Evolutionary conservation across 2,329 filamentous ascomycete genomes (phyloP).

Genomic region (Alternaria angustiovoidea): DNA sequence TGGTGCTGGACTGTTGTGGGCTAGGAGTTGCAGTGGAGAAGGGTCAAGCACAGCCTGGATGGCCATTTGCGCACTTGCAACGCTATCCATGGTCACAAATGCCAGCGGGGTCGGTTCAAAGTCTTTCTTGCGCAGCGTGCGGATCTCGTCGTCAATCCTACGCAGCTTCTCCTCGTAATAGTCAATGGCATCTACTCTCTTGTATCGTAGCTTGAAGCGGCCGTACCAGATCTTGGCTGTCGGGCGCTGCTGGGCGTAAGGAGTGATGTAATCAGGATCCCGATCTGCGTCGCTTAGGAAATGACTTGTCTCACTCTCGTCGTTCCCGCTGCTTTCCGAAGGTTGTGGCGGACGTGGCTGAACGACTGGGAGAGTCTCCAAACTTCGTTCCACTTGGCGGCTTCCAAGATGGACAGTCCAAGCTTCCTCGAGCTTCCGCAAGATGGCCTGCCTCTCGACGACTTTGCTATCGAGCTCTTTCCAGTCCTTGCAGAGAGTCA

Average conservation of each 20-base stretch:
- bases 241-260: conserved; percentile 64
- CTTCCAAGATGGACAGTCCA: conserved; percentile 81
- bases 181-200: conserved; percentile 87
- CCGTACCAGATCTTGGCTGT: conserved; percentile 81
- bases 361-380: conserved; percentile 60
- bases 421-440: conserved; percentile 80
- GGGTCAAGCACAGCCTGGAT: conserved; percentile 94
- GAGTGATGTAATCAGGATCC: conserved; percentile 51
- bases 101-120: conserved; percentile 84
- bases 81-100: conserved; percentile 97
- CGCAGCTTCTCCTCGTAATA: conserved; percentile 90
- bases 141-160: conserved; percentile 78
- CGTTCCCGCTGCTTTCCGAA: conserved; percentile 36
- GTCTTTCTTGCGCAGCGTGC: conserved; percentile 72
- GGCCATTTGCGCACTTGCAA: conserved; percentile 91
- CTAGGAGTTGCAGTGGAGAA: conserved; percentile 82
- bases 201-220: conserved; percentile 73
- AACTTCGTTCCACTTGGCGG: conserved; percentile 57
- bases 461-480: conserved; percentile 78
- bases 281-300: conserved; percentile 63
- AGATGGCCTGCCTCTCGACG: conserved; percentile 67
- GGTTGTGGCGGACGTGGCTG: conserved; percentile 55
- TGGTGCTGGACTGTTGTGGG: conserved; percentile 85
- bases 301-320: conserved; percentile 65
- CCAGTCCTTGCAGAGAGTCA: conserved; percentile 90